Base-by-base conservation (phyloP, 2,329 filamentous ascomycete genomes). In the Colletotrichum simmondsii region DNA sequence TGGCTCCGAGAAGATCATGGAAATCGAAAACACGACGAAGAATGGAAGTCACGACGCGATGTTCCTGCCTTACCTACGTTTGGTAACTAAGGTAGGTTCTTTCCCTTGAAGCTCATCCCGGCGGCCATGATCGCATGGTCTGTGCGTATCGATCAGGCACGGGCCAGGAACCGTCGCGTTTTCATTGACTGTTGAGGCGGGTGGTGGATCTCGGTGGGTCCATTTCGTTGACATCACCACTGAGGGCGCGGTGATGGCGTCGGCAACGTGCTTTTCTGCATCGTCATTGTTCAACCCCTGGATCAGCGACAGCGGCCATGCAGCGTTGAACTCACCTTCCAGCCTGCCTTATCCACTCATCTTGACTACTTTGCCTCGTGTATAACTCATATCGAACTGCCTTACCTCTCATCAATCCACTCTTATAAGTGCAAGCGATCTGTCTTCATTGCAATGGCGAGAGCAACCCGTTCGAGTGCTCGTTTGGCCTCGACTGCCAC, bases 171-270 rank as follows among this genome's bases (percentile, higher is more conserved):
- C 5, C 16, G 26, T 54, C 24, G 59, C 59, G 54, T 26, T 42
- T 26, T 5, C 28, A 32, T 35, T 35, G 32, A 35, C 11, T 35
- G 32, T 35, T 0, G 32, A 35, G 19, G 4, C 2, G 8, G 16
- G 4, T 52, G 49, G 62, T 57, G 62, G 37, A 3, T 19, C 8
- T 11, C 6, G n/a, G 57, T 46, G 60, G 61, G 26, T 52, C 42
- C 26, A 24, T 35, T 35, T 73, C 71, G 68, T 72, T 73, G 71
- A 73, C 71, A 73, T 73, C 71, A 73, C 71, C 71, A 73, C 71
- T 72, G 30, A 37, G 24, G 30, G 57, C 66, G 68, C 30, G 49
- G 56, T n/a, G 59, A 22, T 71, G 61, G 59, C 52, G 37, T 28
- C 30, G 49, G 56, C 32, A 49, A 53, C 37, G 54, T 46, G 59